phyloP scores from a whole-genome alignment of 306 rosid species.

The Lathyrus tuberosus region DNA sequence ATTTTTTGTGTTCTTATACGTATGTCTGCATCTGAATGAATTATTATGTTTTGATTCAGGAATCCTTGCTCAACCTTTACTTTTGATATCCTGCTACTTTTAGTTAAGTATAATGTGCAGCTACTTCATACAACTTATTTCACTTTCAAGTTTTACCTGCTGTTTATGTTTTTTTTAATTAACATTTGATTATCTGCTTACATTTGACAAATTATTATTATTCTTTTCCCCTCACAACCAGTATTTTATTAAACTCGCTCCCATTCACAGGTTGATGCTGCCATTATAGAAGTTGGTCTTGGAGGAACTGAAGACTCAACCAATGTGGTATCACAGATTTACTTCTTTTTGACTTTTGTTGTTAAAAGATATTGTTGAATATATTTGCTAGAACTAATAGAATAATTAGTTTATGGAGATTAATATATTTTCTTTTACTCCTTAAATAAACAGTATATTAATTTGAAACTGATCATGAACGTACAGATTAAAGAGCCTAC shows the following conservation, averaged over 20 bases:
- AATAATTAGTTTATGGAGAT: conserved; percentile 12
- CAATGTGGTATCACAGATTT: conserved; percentile 54
- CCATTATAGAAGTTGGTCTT: conserved; percentile 77
- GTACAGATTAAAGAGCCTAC: conserved; percentile 65
- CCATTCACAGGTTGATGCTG: conserved; percentile 66
- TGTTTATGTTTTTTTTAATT: conserved; percentile 8
- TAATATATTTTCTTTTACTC: conserved; percentile 17
- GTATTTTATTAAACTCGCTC: conserved; percentile 24
- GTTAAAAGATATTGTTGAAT: conserved; percentile 6
- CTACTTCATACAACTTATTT: conserved; percentile 6
- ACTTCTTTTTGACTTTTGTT: conserved; percentile 20
- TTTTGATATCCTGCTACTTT: conserved; percentile 22
- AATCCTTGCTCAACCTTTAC: conserved; percentile 6
- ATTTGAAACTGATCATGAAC: conserved; percentile 39
- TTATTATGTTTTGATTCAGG: conserved; percentile 29
- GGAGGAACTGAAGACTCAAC: conserved; percentile 73
- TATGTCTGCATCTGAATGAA: conserved; percentile 19
- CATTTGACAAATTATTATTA: background rate
- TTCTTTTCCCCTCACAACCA: conserved; percentile 19
- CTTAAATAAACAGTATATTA: conserved; percentile 3
- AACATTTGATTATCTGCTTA: conserved; percentile 28
- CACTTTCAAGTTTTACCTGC: conserved; percentile 20
- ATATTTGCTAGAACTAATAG: conserved; percentile 17
- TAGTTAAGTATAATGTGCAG: conserved; percentile 17
- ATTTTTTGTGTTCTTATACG: conserved; percentile 13